Conservation (phyloP, 2,329 filamentous ascomycete species). For the Seiridium unicorne region DNA sequence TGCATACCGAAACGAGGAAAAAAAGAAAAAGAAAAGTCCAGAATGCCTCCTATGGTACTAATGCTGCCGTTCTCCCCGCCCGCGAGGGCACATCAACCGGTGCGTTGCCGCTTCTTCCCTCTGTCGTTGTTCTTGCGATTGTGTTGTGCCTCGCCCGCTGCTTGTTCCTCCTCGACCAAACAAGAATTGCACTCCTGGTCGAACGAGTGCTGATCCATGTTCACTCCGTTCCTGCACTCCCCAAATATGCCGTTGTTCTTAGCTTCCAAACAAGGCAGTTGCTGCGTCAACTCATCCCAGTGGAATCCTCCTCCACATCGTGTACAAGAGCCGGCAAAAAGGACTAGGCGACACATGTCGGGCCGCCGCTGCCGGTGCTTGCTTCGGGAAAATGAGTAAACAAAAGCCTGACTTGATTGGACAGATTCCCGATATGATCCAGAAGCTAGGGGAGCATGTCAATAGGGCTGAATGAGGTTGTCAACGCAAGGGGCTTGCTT, state of each 20-base stretch:
- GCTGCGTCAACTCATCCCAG: conserved; percentile 43
- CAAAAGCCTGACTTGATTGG: not conserved
- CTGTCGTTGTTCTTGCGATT: conserved; percentile 5
- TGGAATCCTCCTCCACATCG: conserved; percentile 37
- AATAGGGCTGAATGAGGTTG: not conserved
- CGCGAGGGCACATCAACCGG: not conserved
- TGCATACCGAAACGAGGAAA: not conserved
- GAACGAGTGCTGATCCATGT: conserved; percentile 41
- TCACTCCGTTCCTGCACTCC: conserved; percentile 37
- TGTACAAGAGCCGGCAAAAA: conserved; percentile 43
- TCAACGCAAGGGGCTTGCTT: not conserved
- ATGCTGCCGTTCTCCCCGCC: not conserved
- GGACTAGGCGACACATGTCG: conserved; percentile 45
- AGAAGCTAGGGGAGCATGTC: too few relatives aligned
- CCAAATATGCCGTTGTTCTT: conserved; percentile 48
- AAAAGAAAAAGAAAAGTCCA: not conserved
- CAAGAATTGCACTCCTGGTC: conserved; percentile 48
- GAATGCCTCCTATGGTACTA: not conserved
- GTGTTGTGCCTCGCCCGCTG: conserved; percentile 31
- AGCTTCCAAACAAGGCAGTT: conserved; percentile 46
- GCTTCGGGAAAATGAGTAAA: not conserved
- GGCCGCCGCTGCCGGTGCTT: not conserved
- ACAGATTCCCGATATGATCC: not conserved
- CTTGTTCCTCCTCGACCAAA: conserved; percentile 36
- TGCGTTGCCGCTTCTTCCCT: conserved; percentile 11